Conservation (phyloP, 2,329 filamentous ascomycete species). For the Diaporthe sp. region DNA sequence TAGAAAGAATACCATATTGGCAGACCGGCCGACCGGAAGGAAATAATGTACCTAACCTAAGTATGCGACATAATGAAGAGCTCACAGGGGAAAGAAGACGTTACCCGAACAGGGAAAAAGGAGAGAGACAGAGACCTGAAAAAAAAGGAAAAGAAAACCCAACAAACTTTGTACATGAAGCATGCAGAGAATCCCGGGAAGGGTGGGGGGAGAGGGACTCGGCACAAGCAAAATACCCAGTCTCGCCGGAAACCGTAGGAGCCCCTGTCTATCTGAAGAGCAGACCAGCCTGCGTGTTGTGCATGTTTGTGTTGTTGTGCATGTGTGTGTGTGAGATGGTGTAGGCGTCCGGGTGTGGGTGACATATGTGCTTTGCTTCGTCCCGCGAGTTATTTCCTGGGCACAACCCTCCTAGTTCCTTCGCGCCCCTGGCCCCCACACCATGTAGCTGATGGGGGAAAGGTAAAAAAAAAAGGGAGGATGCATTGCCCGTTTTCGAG, state of each 20-base stretch:
- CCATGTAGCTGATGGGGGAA: background rate
- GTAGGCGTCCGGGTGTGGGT: conserved; percentile 4
- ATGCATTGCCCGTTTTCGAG: conserved; percentile 8
- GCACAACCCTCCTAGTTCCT: conserved; percentile 28
- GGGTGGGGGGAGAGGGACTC: background rate
- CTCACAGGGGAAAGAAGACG: background rate
- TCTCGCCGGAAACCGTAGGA: conserved; percentile 8
- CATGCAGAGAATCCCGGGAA: conserved; percentile 24
- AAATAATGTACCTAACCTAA: conserved; percentile 33
- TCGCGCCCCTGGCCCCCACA: conserved; percentile 24
- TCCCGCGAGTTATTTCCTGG: conserved; percentile 28
- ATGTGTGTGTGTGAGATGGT: conserved; percentile 10
- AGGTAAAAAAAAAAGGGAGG: background rate
- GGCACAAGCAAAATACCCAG: conserved; percentile 22
- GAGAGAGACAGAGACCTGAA: background rate
- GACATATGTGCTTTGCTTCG: conserved; percentile 26
- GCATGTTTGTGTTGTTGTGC: conserved; percentile 7
- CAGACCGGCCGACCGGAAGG: conserved; percentile 33
- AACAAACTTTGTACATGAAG: conserved; percentile 39
- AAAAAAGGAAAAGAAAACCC: background rate
- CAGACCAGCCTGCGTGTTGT: conserved; percentile 35
- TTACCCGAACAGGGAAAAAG: conserved; percentile 17
- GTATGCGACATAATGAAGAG: conserved; percentile 28
- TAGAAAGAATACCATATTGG: conserved; percentile 7
- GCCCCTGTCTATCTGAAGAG: conserved; percentile 24